phyloP scores from a whole-genome alignment of 2,329 filamentous ascomycete species.

The Penicillium rolfsii region DNA sequence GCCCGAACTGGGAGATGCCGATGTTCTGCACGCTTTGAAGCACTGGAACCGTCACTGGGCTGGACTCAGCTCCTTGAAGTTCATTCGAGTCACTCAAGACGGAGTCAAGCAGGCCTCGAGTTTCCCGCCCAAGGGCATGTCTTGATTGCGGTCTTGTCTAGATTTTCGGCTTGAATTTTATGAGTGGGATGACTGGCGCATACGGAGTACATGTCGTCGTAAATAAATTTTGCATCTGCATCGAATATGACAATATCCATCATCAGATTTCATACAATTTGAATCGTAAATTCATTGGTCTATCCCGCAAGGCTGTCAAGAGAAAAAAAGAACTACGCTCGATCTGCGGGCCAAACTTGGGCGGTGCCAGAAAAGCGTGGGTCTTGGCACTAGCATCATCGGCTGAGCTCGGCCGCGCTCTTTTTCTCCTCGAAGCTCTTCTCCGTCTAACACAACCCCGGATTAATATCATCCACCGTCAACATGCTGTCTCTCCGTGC shows the following conservation, averaged over 20 bases:
- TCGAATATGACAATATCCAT: not conserved
- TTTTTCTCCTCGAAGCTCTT: conserved; percentile 27
- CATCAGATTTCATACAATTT: conserved; percentile 2
- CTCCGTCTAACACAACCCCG: conserved; percentile 18
- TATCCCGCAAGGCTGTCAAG: not conserved
- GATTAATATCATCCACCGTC: conserved; percentile 23
- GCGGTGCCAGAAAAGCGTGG: conserved; percentile 23
- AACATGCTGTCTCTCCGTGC: conserved; percentile 72
- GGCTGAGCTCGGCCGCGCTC: conserved; percentile 27
- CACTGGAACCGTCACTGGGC: conserved; percentile 86
- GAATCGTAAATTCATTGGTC: conserved; percentile 4
- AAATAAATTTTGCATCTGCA: conserved; percentile 5
- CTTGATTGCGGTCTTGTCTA: conserved; percentile 37
- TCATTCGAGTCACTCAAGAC: conserved; percentile 70
- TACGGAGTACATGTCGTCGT: conserved; percentile 30
- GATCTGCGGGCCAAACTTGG: conserved; percentile 19
- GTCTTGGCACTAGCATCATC: conserved; percentile 39
- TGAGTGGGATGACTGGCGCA: conserved; percentile 26
- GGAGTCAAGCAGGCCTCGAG: conserved; percentile 69
- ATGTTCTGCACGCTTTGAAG: conserved; percentile 67
- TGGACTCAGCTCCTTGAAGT: conserved; percentile 73
- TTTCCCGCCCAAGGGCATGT: conserved; percentile 72
- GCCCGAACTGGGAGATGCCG: conserved; percentile 72
- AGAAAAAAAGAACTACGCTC: conserved; percentile 25
- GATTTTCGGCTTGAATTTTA: conserved; percentile 13